These are phyloP conservation scores for Paralagenidium karlingii DNA, from an alignment of 352 stramenopile genomes.

Conservation along the genomic window DNA sequence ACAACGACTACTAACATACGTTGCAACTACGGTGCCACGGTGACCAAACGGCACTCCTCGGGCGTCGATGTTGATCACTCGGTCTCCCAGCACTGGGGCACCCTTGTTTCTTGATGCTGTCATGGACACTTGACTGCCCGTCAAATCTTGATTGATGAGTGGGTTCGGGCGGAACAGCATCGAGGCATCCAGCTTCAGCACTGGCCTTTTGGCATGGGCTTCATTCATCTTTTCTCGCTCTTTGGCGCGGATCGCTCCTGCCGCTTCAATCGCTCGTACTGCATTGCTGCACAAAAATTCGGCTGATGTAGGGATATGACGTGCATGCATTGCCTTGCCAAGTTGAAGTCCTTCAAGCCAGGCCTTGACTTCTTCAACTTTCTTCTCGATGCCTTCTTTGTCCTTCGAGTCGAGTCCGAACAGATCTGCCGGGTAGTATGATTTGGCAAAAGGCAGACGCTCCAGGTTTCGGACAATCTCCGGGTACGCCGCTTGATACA, in stretches of 20 bases:
- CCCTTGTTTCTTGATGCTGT: conserved; percentile 42
- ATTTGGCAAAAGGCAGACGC: conserved; percentile 76
- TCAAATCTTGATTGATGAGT: conserved; percentile 71
- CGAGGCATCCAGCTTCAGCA: conserved; percentile 21
- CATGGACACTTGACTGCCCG: conserved; percentile 41
- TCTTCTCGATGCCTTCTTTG: conserved; percentile 35
- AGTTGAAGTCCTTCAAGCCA: conserved; percentile 91
- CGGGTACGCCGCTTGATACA: conserved; percentile 91
- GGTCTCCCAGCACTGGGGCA: conserved; percentile 89
- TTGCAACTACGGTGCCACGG: conserved; percentile 95
- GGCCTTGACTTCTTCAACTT: conserved; percentile 73
- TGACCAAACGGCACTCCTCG: conserved; percentile 94
- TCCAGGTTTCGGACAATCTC: conserved; percentile 84
- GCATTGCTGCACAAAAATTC: conserved; percentile 88
- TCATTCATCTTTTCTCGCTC: conserved; percentile 41
- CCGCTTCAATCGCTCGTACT: conserved; percentile 88
- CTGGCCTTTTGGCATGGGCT: too few species aligned
- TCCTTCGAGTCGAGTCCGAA: conserved; percentile 73
- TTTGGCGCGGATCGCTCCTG: conserved; percentile 43
- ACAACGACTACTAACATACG: conserved; percentile 92
- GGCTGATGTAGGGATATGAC: conserved; percentile 87
- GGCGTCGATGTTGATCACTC: conserved; percentile 95
- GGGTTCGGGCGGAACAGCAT: conserved; percentile 66
- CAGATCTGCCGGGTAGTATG: conserved; percentile 81
- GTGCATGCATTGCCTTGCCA: conserved; percentile 73